Base-by-base conservation (phyloP, 208 protist species). In the Acanthamoeba lenticulata region DNA sequence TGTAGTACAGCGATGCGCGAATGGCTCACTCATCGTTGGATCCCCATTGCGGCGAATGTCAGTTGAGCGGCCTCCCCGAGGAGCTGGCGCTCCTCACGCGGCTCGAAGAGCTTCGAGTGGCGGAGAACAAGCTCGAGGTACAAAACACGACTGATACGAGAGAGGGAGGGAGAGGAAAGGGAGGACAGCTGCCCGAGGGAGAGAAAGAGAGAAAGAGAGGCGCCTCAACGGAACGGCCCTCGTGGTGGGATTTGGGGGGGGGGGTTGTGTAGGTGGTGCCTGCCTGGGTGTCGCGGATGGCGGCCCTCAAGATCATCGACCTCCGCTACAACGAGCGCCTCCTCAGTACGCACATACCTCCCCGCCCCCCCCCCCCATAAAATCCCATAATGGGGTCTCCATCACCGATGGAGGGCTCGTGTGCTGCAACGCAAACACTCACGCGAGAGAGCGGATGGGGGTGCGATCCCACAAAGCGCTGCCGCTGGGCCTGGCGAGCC, bases 311-410 rank as follows among this genome's bases (percentile, higher is more conserved):
- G 38, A 83, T 83, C 19, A 24, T 83, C 21, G 72, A 83, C 42
- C 38, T 83, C 24, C 72, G 72, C 38, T 83, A 83, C 72, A 83
- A 83, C 42, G 72, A 83, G 38, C 5, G 38, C 24, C 72, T 83
- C 19, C 1, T 49, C 24, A 52, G 72, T 83, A 49, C 34, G 42
- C 29, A 67, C 5, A 34, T 67, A 29, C 57, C 36, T 42, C 42
- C 69, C 3, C 7, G 38, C 60, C 13, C 60, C 47, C 5, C 47
- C 15, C 47, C 15, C 5, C 47, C 47, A 52, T 52, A 15, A 52
- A 19, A 52, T n/a, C n/a, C n/a, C n/a, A n/a, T n/a, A n/a, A n/a
- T n/a, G n/a, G n/a, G n/a, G n/a, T n/a, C n/a, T n/a, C n/a, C n/a
- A n/a, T n/a, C n/a, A n/a, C n/a, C n/a, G n/a, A n/a, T n/a, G n/a